Evolutionary conservation across 2,329 filamentous ascomycete genomes (phyloP).

Genomic region (Coniosporium tulheliwenetii): DNA sequence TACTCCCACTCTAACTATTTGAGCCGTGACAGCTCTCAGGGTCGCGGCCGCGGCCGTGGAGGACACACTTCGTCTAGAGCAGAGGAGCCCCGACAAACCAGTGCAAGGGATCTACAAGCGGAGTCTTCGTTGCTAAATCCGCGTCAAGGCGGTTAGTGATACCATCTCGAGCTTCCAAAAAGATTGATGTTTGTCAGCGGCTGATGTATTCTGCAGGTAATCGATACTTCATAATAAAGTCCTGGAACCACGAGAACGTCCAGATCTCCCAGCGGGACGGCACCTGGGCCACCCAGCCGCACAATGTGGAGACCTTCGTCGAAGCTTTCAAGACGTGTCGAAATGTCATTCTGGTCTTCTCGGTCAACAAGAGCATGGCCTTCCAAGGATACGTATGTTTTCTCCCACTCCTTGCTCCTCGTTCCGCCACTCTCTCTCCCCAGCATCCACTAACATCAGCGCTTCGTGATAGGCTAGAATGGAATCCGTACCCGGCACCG

Average conservation of each 20-base stretch:
- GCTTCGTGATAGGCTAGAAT: slow-evolving; percentile 31
- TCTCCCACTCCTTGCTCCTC: neutral
- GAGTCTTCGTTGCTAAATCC: neutral
- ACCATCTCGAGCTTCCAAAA: too few relatives aligned
- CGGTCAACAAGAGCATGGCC: slow-evolving; percentile 38
- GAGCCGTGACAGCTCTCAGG: neutral
- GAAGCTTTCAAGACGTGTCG: slow-evolving; percentile 33
- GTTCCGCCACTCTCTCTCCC: neutral
- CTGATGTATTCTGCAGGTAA: slow-evolving; percentile 1
- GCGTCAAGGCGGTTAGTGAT: slow-evolving; percentile 1
- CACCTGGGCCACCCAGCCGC: slow-evolving; percentile 39
- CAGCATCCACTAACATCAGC: neutral
- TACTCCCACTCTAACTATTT: too few relatives aligned
- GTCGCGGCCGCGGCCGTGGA: neutral
- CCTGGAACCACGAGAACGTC: slow-evolving; percentile 33
- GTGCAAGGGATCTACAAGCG: neutral
- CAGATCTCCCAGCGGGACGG: slow-evolving; percentile 30
- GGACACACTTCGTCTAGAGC: neutral
- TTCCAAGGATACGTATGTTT: slow-evolving; percentile 43
- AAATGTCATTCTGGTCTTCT: slow-evolving; percentile 43
- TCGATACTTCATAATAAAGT: slow-evolving; percentile 25
- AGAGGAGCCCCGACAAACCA: neutral
- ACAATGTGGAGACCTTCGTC: slow-evolving; percentile 30
- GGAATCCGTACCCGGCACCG: slow-evolving; percentile 27
- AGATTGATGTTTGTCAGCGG: neutral